Base-by-base conservation (phyloP, 371 early-diverging fungal species). In the Globomyces sp. region DNA sequence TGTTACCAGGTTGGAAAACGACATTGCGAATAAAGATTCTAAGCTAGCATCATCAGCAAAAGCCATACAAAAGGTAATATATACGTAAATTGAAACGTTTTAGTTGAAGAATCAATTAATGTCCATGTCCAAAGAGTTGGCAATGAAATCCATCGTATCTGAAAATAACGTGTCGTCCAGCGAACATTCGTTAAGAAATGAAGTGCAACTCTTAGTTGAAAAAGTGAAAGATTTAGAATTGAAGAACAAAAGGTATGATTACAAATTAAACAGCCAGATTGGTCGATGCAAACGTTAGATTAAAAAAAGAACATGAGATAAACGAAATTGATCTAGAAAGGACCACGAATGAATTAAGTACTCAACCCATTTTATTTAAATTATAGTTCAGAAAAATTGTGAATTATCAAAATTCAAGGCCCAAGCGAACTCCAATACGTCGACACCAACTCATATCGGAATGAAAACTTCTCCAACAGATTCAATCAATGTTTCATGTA, bases 1-100 rank as follows among this genome's bases (percentile, higher is more conserved):
- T 13, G 63, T 63, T 39, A 13, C 39, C n/a, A 65, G 68, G 40
- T 59, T 77, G 24, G 51, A 68, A 11, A 9, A 67, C 4, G 74
- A 70, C 3, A 11, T 71, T 52, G 67, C 67, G 5, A 40, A 53
- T 47, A 66, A 65, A 39, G 71, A 73, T 2, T 47, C 48, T 13
- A 69, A 65, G 58, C 67, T 72, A 3, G 55, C 49, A 2, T 70
- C 65, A 13, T 66, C 74, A 44, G 55, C 39, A 36, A 63, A 69
- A 39, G 70, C 64, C 0, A 70, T 78, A 11, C 48, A 52, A 24
- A 63, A 74, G 50, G 36, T 71, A 40, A 34, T 13, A 9, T 13
- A 9, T 49, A 4, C 6, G 36, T 45, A 40, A 40, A 6, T 11
- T 57, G 3, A 24, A 24, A 24, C 24, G 24, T 24, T 24, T 24